Conservation (phyloP, 2,329 filamentous ascomycete genomes). For the Corniculantispora saksenae region DNA sequence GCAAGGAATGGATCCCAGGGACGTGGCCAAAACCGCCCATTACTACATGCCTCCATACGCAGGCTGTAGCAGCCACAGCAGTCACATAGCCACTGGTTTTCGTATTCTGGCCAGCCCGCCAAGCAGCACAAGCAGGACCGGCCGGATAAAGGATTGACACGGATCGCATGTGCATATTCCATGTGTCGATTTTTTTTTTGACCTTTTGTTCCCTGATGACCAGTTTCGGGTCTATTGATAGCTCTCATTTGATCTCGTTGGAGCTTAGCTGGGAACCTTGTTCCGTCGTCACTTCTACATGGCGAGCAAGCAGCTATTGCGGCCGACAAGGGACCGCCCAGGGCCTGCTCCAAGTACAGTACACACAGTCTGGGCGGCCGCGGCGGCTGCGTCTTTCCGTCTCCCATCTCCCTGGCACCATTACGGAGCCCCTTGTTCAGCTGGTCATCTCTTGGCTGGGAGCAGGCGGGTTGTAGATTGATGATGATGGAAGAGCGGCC, state of each 20-base stretch:
- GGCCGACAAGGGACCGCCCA: neutral
- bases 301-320: neutral
- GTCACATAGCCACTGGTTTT: neutral
- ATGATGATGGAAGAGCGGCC: too few species aligned
- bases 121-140: neutral
- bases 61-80: neutral
- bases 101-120: neutral
- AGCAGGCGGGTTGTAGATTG: too few species aligned
- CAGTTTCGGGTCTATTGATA: neutral
- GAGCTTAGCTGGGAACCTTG: neutral
- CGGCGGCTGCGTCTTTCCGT: neutral
- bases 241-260: neutral
- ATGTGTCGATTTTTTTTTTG: neutral
- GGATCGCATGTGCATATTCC: neutral
- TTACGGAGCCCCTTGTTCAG: constrained; percentile 2
- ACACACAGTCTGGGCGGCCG: too few species aligned
- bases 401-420: neutral
- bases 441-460: constrained; percentile 4
- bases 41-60: too few species aligned
- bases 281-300: neutral
- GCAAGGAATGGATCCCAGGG: too few species aligned
- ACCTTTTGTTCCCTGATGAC: neutral
- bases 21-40: too few species aligned
- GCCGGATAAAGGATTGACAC: too few species aligned
- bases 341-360: too few species aligned